A percentile compares a stretch with the other conserved stretches of the same genome.
Evolutionary conservation across 164 flowering plant species (phyloP).

Genomic region (Nymphaea colorata): DNA sequence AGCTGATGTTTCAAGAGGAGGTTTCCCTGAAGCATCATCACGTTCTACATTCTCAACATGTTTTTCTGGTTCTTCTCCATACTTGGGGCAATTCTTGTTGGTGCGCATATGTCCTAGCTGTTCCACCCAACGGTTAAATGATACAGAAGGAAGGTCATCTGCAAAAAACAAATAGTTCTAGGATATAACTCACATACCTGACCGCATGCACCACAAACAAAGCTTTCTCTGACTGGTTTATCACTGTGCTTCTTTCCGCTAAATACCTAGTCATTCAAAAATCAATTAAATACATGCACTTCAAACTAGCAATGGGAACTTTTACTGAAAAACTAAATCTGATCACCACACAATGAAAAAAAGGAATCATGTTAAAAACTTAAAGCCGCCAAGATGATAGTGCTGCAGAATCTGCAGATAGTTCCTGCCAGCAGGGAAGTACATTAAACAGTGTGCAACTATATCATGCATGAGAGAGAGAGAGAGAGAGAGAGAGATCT

Average conservation of each 20-base stretch:
- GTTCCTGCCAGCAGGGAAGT: no score
- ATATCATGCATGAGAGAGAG: no score
- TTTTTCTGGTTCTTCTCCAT: slow-evolving; percentile 61
- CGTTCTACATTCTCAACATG: slow-evolving; percentile 34
- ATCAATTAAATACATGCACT: no score
- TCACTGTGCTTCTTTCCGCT: slow-evolving; percentile 58
- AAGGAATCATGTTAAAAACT: no score
- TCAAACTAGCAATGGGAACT: no score
- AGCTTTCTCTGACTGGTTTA: slow-evolving; percentile 65
- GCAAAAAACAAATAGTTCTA: neutral
- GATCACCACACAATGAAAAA: no score
- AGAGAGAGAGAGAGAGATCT: no score
- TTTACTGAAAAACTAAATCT: neutral
- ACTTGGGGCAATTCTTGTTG: slow-evolving; percentile 92
- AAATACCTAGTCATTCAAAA: slow-evolving; percentile 21
- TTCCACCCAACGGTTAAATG: slow-evolving; percentile 3
- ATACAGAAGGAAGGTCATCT: neutral
- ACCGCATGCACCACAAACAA: slow-evolving; percentile 94
- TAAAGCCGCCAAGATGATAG: no score
- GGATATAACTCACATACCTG: slow-evolving; percentile 40
- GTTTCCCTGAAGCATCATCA: slow-evolving; percentile 35
- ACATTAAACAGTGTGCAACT: no score
- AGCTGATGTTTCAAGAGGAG: slow-evolving; percentile 27
- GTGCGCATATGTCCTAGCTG: slow-evolving; percentile 98
- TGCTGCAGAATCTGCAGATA: no score